Evolutionary conservation across 2,329 filamentous ascomycete genomes (phyloP), one percentile per base, ranked within the genome.

Genomic region (Ophiostoma ulmi): DNA sequence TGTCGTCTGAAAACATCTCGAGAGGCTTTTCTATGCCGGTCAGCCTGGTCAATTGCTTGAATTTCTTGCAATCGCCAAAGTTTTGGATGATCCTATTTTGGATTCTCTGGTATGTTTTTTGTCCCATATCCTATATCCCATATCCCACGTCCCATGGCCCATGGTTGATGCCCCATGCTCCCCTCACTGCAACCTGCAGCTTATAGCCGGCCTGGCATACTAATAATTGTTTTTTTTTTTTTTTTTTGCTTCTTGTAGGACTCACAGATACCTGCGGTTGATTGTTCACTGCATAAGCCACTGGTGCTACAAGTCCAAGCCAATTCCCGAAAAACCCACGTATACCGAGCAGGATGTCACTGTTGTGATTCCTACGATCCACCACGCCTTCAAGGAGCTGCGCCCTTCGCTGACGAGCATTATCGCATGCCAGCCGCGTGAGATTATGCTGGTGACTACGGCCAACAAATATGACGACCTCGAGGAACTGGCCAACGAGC

Each of bases 361-460:
- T 6, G 93, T 97, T 74, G 92, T 98, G 76, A 91, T 97, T 73
- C 94, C 94, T 8, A 96, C 94, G 13, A 93, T 98, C 74, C 92
- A 96, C 77, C 92, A 93, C 72, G 89, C 88, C 73, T 93, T 94
- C 72, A 89, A 93, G 76, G 92, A 96, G 77, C 84, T 98, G 73
- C 89, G 90, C 69, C 88, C 91, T 72, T 97, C 93, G 22, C 86
- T 98, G 55, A 84, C 90, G 77, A 93, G 91, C 76, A 93, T 92
- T 74, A 82, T 94, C 68, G 86, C 86, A 31, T 91, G 90, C 76
- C 82, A 87, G 70, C 90, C 91, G 0, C 85, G 83, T 71, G 88
- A 92, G 79, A 80, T 98, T 72, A 90, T 97, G 69, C 84, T 98
- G 70, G 92, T 97, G 72, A 97, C 94, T 10, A 94, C 95, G 44